Evolutionary conservation across 768 basidiomycete species (phyloP), one percentile per base, ranked within the genome.

Genomic region (Boletus coccyginus): DNA sequence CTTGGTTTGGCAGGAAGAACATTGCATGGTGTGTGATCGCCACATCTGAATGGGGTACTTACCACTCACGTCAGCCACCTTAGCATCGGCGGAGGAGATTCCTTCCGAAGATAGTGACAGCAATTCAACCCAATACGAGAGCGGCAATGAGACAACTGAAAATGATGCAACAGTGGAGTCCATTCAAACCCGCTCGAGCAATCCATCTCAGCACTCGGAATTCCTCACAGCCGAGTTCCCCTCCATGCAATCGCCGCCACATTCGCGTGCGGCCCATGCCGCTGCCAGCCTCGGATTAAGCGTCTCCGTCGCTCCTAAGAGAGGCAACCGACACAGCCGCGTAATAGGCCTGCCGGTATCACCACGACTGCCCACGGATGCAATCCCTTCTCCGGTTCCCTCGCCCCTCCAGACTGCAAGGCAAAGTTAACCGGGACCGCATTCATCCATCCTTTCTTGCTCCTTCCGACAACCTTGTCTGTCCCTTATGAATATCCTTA

Each of bases 241-340:
- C 65, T 66, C 50, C 67, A 17, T 50, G 72, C 53, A 79, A 55
- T 59, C 74, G 54, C 69, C 69, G 31, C 80, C 83, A 16, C 76
- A 77, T 31, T 81, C 83, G 17, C 76, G 76, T 55, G 88, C 88
- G 5, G 79, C 87, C 31, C 71, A 74, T 52, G 76, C 79, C 43
- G 90, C 90, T 16, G 85, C 85, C 17, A 81, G 77, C 49, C 81
- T 85, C 59, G 90, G 90, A n/a, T 71, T 92, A 53, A 87, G 88
- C 65, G 78, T 92, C 24, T 74, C 80, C 7, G 75, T 84, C 13
- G 75, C 75, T 27, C 82, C 75, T 27, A 82, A 83, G 57, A 80
- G 80, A 61, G 79, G 80, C 24, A 84, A 85, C 66, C 80, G 86
- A 56, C 81, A 86, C 46, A 86, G 86, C 54, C 80, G 80, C 57